Evolutionary conservation across 2,329 filamentous ascomycete genomes (phyloP), one percentile per base, ranked within the genome.

Genomic region (Aureobasidium lini): DNA sequence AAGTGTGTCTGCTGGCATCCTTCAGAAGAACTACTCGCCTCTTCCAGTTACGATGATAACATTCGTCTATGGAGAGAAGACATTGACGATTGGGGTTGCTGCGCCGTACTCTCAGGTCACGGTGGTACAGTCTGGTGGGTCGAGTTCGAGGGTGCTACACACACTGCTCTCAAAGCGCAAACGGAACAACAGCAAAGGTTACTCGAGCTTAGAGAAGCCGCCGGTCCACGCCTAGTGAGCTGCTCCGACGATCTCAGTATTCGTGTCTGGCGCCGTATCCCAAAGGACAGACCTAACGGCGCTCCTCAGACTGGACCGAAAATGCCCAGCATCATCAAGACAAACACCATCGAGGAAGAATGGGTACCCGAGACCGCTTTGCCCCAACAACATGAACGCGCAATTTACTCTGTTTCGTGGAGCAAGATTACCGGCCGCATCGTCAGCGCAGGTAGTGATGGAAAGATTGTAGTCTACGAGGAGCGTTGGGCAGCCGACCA

Each of bases 1-100:
- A 99, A 99, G 73, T 90, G 86, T 64, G 89, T 99, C 1, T 84
- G 86, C 2, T 99, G 94, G 94, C 92, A 94, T 70, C 90, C 90
- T 0, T 84, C 86, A 57, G 82, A 82, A 67, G 76, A 96, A 64
- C 81, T 94, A 48, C 81, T 99, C 18, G 94, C 90, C 6, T 94
- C 88, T 68, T 87, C 84, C n/a, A 95, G 90, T 71, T 99, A 99
- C 72, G 94, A 99, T 69, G 88, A 97, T 70, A 94, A 88, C 5
- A 87, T 96, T 34, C 78, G 93, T 61, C 75, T 97, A 61, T 97
- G 93, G 86, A 83, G 88, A 48, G 92, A 96, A 76, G 93, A 96
- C 72, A 81, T 84, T 37, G 93, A 96, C 69, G 93, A 97, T 71
- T 99, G 94, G 94, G 88, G 88, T 10, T 95, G 93, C 69, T 88